Evolutionary conservation across 495 filamentous ascomycete species (phyloP).

Genomic region (Friedmanniomyces simplex): DNA sequence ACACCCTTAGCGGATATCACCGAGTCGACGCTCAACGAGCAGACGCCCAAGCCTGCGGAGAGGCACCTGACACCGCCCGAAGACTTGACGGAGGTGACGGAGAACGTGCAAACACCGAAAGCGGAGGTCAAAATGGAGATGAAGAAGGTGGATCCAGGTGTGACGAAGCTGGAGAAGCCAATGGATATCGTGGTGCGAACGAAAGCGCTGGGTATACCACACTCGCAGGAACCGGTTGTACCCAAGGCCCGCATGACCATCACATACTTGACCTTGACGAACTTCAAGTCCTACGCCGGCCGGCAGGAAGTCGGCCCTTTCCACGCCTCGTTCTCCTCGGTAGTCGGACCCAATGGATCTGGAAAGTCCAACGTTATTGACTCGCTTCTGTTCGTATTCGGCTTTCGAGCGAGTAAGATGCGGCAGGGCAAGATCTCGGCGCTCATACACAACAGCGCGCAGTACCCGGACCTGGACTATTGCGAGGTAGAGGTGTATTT

Average conservation of each 20-base stretch:
- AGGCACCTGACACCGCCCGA: conserved; percentile 8
- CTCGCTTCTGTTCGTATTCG: conserved; percentile 93
- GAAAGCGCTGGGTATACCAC: conserved; percentile 53
- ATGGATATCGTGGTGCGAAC: conserved; percentile 94
- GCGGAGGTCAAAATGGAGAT: conserved; percentile 27
- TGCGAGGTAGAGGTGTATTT: conserved; percentile 97
- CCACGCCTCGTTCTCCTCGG: conserved; percentile 95
- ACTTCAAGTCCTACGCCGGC: conserved; percentile 98
- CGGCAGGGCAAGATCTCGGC: conserved; percentile 97
- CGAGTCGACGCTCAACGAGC: conserved; percentile 53
- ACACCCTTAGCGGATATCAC: conserved; percentile 74
- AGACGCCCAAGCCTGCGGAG: conserved; percentile 24
- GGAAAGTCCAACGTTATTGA: conserved; percentile 99
- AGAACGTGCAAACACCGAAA: conserved; percentile 9
- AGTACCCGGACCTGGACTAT: conserved; percentile 68
- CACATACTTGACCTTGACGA: conserved; percentile 74
- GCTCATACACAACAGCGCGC: conserved; percentile 89
- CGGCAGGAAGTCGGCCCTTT: conserved; percentile 93
- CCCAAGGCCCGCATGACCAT: conserved; percentile 84
- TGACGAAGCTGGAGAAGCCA: conserved; percentile 70
- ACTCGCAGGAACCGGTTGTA: conserved; percentile 52
- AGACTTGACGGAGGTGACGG: conserved; percentile 6
- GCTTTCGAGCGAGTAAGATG: conserved; percentile 98
- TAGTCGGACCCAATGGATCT: conserved; percentile 94
- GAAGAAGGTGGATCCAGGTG: conserved; percentile 60